Base-by-base conservation (phyloP, 78 protist genomes). In the Tieghemostelium lacteum region DNA sequence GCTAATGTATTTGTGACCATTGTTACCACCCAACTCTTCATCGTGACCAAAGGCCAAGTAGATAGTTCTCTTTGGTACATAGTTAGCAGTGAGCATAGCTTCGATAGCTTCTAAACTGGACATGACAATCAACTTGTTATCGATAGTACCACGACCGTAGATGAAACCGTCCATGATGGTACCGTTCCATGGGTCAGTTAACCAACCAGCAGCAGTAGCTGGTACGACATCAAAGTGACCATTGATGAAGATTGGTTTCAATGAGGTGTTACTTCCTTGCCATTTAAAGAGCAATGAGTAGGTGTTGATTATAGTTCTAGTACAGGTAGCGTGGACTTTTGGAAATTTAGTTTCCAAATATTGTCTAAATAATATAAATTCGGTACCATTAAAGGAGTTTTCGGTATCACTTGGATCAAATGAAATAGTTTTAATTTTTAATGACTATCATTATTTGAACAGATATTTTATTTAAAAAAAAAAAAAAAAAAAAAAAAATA, bases 211-310 rank as follows among this genome's bases (percentile, higher is more conserved):
- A 17, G 16, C 37, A 0, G 8, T 40, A 0, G 66, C 88, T 29
- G 88, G 88, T 8, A 78, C 88, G 16, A 78, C 88, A 66, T 78
- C 88, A 37, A 66, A 78, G 29, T 78, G 88, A 54, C 58, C 24
- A 37, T 78, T 64, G 31, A 78, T 45, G 10, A 78, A 54, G 28
- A 78, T 5, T 55, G 88, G 88, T 29, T 66, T 66, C 22, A 78
- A 52, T 7, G 57, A 17, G 19, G 55, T 29, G 40, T 66, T 40
- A 3, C 58, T 64, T 34, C 88, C 88, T 10, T 69, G 10, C 88
- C 88, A 78, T 78, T 54, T 28, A 36, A 33, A 78, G 22, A 64
- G 1, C 28, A 78, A 54, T 17, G 76, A 66, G 55, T 78, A 78
- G 7, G 36, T 24, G 37, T 55, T 66, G 1, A 78, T 40, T 17